Evolutionary conservation across 805 yeast species (phyloP), one percentile per base, ranked within the genome.

Genomic region (Jamesozyma rosinii): DNA sequence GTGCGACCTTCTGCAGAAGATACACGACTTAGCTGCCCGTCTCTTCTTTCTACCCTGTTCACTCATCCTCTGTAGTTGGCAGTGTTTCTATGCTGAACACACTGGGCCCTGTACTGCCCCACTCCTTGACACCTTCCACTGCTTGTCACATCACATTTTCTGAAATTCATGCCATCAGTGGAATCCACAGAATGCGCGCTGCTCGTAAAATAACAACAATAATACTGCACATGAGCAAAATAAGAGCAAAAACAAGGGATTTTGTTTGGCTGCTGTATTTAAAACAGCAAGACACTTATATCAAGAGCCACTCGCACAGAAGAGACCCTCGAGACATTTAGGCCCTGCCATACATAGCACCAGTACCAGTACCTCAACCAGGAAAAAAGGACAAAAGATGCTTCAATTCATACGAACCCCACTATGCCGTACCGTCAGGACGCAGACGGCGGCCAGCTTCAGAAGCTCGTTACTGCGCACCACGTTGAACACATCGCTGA

Each of bases 1-100:
- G 61, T 89, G 97, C 0, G 95, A 85, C 43, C 97, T 69, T 33
- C 96, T 75, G 59, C 97, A 89, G 57, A 84, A 89, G 1, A 89
- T 83, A 65, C 97, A 89, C 0, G 97, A 95, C 44, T 44, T 54
- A 30, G 45, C 33, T 8, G 35, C 15, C 10, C 30, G 35, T 21
- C 35, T 35, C 34, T 31, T 33, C 38, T 35, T 48, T 40, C 36
- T 35, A 26, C 15, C 9, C 15, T n/a, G 30, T 4, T 35, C 39
- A 29, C 24, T 37, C 41, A 35, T 37, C n/a, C n/a, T n/a, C n/a
- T n/a, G n/a, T n/a, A n/a, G n/a, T n/a, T n/a, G n/a, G n/a, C n/a
- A n/a, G n/a, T n/a, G n/a, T n/a, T n/a, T n/a, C n/a, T n/a, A n/a
- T n/a, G n/a, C n/a, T n/a, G n/a, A n/a, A n/a, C n/a, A n/a, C n/a